A percentile compares a stretch with the other conserved stretches of the same genome.
These are phyloP conservation scores for Ephemerocybe angulata DNA, from an alignment of 768 basidiomycete species.

Conservation along the genomic window DNA sequence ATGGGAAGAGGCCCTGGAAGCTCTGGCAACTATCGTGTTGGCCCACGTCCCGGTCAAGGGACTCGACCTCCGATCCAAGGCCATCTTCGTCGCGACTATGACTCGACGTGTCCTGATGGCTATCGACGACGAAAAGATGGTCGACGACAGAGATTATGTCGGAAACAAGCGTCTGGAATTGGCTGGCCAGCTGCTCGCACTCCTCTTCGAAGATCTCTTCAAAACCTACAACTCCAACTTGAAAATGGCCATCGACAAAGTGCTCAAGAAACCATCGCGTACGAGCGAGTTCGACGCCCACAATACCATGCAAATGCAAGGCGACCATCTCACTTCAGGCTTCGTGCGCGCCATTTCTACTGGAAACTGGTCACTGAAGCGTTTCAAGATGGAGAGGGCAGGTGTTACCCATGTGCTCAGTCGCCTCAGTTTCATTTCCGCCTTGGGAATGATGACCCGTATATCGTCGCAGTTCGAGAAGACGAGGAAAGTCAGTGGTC, in stretches of 20 bases:
- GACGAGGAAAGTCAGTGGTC: constrained; percentile 97
- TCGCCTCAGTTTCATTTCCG: constrained; percentile 93
- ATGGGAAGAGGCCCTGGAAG: constrained; percentile 95
- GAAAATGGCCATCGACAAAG: constrained; percentile 93
- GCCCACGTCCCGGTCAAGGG: constrained; percentile 92
- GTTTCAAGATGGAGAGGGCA: constrained; percentile 99
- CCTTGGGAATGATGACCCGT: constrained; percentile 99
- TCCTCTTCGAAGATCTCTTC: constrained; percentile 97
- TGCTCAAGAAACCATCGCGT: constrained; percentile 91
- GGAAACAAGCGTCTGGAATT: constrained; percentile 98
- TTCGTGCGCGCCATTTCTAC: constrained; percentile 98
- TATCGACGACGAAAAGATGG: constrained; percentile 94
- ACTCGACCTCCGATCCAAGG: constrained; percentile 88
- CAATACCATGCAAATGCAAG: constrained; percentile 92
- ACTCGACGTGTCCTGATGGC: constrained; percentile 94
- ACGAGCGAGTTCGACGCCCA: constrained; percentile 93
- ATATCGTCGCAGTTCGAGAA: constrained; percentile 99
- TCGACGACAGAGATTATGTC: constrained; percentile 98
- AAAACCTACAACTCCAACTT: constrained; percentile 97
- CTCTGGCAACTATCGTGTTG: constrained; percentile 94
- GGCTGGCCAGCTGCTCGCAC: constrained; percentile 94
- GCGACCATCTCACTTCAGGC: constrained; percentile 93
- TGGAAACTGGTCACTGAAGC: constrained; percentile 97
- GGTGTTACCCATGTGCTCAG: constrained; percentile 98
- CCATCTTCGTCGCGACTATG: constrained; percentile 97